phyloP scores from a whole-genome alignment of 176 grass and related monocot species.

The Carex pumila region DNA sequence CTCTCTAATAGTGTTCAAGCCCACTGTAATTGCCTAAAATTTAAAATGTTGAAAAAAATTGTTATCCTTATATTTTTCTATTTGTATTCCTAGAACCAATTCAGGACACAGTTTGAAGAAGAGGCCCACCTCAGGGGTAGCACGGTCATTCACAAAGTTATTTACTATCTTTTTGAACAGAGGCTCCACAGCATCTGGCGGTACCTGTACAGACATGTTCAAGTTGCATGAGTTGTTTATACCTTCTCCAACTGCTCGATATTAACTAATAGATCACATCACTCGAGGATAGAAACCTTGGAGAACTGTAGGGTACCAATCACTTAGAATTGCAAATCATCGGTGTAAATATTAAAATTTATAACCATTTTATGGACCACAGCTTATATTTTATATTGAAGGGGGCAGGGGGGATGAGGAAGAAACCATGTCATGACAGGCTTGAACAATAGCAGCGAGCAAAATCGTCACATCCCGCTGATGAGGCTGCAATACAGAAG shows the following conservation, averaged over 20 bases:
- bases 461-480: conserved; percentile 86
- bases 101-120: background rate
- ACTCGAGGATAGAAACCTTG: background rate
- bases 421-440: conserved; percentile 90
- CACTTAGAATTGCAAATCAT: background rate
- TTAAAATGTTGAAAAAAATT: background rate
- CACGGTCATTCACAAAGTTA: conserved; percentile 94
- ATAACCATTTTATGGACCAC: background rate
- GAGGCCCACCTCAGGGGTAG: conserved; percentile 72
- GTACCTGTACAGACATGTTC: conserved; percentile 39
- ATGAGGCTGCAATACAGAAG: conserved; percentile 61
- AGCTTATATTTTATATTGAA: background rate
- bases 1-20: conserved; percentile 92
- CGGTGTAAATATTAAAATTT: background rate
- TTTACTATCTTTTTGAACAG: conserved; percentile 97
- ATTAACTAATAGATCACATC: background rate
- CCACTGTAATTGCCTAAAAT: conserved; percentile 81
- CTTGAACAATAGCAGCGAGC: conserved; percentile 93
- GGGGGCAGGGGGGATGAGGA: background rate
- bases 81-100: background rate
- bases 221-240: background rate
- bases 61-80: background rate
- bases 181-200: conserved; percentile 93
- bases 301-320: background rate
- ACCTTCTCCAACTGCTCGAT: background rate